A percentile compares a stretch with the other conserved stretches of the same genome.
Conservation (phyloP, 768 basidiomycete species). For the Boletus subcaerulescens region DNA sequence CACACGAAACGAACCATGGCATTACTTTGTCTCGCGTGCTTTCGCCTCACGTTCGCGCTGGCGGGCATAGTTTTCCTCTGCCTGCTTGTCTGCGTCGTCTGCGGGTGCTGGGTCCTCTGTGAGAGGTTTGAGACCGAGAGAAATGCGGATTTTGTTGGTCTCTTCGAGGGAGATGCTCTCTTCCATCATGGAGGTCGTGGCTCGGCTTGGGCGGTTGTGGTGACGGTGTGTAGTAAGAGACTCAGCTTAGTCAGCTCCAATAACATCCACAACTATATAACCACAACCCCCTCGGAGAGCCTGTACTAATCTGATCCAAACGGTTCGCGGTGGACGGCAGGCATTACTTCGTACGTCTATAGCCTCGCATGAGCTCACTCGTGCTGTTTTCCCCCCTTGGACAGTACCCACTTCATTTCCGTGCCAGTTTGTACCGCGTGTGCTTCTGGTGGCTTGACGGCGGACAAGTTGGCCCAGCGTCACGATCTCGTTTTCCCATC, state of each 20-base stretch:
- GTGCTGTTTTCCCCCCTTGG: too few relatives aligned
- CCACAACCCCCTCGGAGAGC: too few relatives aligned
- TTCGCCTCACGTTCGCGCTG: constrained; percentile 65
- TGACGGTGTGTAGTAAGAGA: too few relatives aligned
- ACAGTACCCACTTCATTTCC: constrained; percentile 24
- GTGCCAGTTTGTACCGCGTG: constrained; percentile 26
- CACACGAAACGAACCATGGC: constrained; percentile 24
- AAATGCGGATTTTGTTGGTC: constrained; percentile 94
- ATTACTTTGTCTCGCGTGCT: constrained; percentile 76
- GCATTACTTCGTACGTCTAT: constrained; percentile 26
- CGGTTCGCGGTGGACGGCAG: constrained; percentile 18
- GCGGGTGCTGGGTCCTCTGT: constrained; percentile 73
- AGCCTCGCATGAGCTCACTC: background rate
- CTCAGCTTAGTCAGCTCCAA: background rate
- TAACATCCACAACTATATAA: background rate
- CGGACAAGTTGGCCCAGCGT: constrained; percentile 14
- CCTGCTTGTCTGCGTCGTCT: constrained; percentile 76
- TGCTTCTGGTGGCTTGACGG: constrained; percentile 8
- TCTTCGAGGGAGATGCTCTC: constrained; percentile 90
- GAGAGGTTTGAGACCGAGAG: constrained; percentile 90
- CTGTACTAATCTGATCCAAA: too few relatives aligned
- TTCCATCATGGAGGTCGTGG: constrained; percentile 55
- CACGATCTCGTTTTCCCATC: background rate
- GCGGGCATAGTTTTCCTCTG: constrained; percentile 83
- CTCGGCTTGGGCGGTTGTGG: background rate